Evolutionary conservation across 805 yeast species (phyloP), one percentile per base, ranked within the genome.

Genomic region (Schwanniomyces sp.): DNA sequence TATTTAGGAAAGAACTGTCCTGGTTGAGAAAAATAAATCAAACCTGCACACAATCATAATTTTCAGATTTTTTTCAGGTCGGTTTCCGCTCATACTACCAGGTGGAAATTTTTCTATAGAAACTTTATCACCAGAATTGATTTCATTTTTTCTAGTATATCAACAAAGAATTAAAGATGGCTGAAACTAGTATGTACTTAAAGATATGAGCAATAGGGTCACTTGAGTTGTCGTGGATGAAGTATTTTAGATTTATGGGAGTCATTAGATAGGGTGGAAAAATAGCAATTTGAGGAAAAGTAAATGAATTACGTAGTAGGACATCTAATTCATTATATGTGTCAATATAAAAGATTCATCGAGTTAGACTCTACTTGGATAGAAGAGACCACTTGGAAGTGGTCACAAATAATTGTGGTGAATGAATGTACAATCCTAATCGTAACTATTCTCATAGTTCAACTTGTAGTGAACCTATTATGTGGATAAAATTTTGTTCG

Each of bases 101-200:
- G 37, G 26, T 45, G 42, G 41, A 27, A 29, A 16, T 38, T 39
- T 37, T 27, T 44, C 32, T 37, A 17, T 38, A 38, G 30, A 32
- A 16, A 17, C 34, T 34, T 42, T 42, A 27, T 32, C 30, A 27
- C 29, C 34, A 27, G 24, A 41, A 28, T 36, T 43, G 28, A 32
- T 26, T 26, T 42, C 24, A 27, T 21, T 43, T 43, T 43, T 43
- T 43, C 34, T 29, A 43, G 40, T 24, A 52, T 39, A 45, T 48
- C 44, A 39, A 39, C n/a, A 39, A 39, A 25, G 32, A 7, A 39
- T 25, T 40, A 56, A 66, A 58, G 52, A 66, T 66, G 71, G 63
- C 69, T 62, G 71, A 66, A 51, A 61, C 69, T 61, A 54, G 70
- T 66, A 64, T 62, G 70, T 65, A 61, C 40, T 37, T 37, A 11